A percentile compares a stretch with the other conserved stretches of the same genome.
Evolutionary conservation across 2,329 filamentous ascomycete genomes (phyloP).

Genomic region (Sarocladium brachiariae): DNA sequence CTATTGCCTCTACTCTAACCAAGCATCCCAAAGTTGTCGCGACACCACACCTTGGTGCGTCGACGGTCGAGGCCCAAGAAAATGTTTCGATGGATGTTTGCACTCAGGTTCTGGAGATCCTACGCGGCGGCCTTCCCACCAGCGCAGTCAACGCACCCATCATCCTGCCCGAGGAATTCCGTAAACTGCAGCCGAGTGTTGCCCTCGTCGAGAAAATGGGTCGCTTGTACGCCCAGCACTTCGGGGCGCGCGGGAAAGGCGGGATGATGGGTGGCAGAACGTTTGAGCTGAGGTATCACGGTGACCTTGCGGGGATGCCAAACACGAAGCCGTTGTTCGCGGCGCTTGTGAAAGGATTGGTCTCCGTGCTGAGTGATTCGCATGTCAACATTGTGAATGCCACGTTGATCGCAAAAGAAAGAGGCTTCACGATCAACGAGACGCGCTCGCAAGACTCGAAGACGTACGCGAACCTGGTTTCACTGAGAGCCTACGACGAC

Average conservation of each 20-base stretch:
- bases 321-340: slow-evolving; percentile 76
- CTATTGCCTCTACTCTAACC: slow-evolving; percentile 56
- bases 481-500: slow-evolving; percentile 48
- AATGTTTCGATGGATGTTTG: slow-evolving; percentile 80
- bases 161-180: slow-evolving; percentile 74
- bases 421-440: slow-evolving; percentile 72
- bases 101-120: slow-evolving; percentile 67
- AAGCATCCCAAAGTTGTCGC: slow-evolving; percentile 66
- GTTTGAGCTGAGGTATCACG: slow-evolving; percentile 73
- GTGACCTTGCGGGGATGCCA: slow-evolving; percentile 61
- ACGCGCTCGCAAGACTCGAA: slow-evolving; percentile 46
- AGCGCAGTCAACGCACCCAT: slow-evolving; percentile 75
- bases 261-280: slow-evolving; percentile 52
- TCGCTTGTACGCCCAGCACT: slow-evolving; percentile 72
- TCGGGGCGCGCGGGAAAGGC: slow-evolving; percentile 31
- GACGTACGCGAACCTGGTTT: slow-evolving; percentile 61
- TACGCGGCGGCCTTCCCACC: slow-evolving; percentile 66
- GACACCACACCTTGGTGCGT: slow-evolving; percentile 74
- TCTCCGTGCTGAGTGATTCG: slow-evolving; percentile 59
- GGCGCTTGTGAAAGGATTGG: slow-evolving; percentile 69
- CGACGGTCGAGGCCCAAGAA: slow-evolving; percentile 75
- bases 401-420: slow-evolving; percentile 65
- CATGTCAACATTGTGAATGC: slow-evolving; percentile 82
- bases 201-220: slow-evolving; percentile 74
- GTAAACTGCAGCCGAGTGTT: slow-evolving; percentile 71